Base-by-base conservation (phyloP, 306 rosid species). In the Casuarina equisetifolia region DNA sequence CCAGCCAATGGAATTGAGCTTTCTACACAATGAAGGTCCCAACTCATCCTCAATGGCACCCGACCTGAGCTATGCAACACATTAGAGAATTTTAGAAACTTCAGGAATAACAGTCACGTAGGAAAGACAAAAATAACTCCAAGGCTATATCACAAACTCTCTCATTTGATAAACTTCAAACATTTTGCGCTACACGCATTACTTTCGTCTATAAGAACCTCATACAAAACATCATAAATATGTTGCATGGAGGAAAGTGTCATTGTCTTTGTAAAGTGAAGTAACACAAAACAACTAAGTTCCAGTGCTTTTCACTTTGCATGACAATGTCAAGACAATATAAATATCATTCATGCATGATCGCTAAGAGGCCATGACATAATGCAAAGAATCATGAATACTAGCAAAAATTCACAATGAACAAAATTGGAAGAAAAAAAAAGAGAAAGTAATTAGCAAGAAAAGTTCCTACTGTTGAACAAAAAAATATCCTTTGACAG, bases 51-150 rank as follows among this genome's bases (percentile, higher is more conserved):
- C 95, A 88, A 90, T 90, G 90, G 82, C 92, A 87, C 98, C 97
- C 50, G 83, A 88, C 93, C 97, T 95, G 97, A 92, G 95, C 98
- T 95, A 95, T 91, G 96, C 85, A 88, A 80, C 90, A 87, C 82
- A 83, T 86, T 74, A 77, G 84, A 83, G 55, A 81, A 84, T 66
- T 76, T 81, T 58, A 58, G 78, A 79, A 78, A 84, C 88, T 84
- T 90, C 85, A 88, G 72, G 76, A 52, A 85, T 81, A 79, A 81
- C 78, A 85, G 79, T 81, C 52, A 52, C 59, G 39, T 19, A 39
- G 48, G 46, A 38, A 75, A 52, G 80, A 80, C 80, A 43, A 43
- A 38, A 69, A 68, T 79, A 83, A 69, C 66, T 7, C 69, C 72
- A 51, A 74, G 62, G 51, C 46, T 63, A 69, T 40, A 74, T 72